Evolutionary conservation across 805 yeast species (phyloP), one percentile per base, ranked within the genome.

Genomic region (Wickerhamomyces bisporus): DNA sequence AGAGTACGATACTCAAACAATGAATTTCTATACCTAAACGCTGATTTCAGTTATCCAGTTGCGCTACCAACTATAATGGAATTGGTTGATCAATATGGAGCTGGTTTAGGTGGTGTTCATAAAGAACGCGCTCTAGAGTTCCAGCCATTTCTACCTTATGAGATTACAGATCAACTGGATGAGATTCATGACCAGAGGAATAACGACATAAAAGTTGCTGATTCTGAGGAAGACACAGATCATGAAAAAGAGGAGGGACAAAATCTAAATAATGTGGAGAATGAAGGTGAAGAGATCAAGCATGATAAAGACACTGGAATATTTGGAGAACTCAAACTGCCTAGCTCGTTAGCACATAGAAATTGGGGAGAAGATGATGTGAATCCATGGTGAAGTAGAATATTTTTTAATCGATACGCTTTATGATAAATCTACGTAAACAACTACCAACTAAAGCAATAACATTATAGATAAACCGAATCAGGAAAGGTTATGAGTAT

Each of bases 341-440:
- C 81, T 2, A 59, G 68, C 36, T 61, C 72, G 4, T 57, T 70
- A 41, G 77, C 69, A 2, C 81, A 73, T 47, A 73, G 70, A 48
- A 57, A 66, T 19, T 73, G 79, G 77, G 68, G 78, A 52, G 73
- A 68, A 5, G 61, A 55, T 14, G 70, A 68, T 35, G 61, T 63
- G 4, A 83, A 83, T 50, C 93, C 89, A 5, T 83, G 93, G 93
- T 48, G 36, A 16, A n/a, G n/a, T n/a, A n/a, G n/a, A n/a, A n/a
- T n/a, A n/a, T 6, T 27, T 5, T 7, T 16, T 27, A 12, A 12
- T 26, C n/a, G 28, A 8, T 8, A 6, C 7, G 28, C n/a, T 26
- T 21, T 21, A 21, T 21, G 24, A 21, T 21, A 21, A n/a, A n/a
- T n/a, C n/a, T 21, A 21, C 7, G 24, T 21, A 21, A 21, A 21